phyloP scores from a whole-genome alignment of 148 eudicot genomes.

The Rhododendron simsii region DNA sequence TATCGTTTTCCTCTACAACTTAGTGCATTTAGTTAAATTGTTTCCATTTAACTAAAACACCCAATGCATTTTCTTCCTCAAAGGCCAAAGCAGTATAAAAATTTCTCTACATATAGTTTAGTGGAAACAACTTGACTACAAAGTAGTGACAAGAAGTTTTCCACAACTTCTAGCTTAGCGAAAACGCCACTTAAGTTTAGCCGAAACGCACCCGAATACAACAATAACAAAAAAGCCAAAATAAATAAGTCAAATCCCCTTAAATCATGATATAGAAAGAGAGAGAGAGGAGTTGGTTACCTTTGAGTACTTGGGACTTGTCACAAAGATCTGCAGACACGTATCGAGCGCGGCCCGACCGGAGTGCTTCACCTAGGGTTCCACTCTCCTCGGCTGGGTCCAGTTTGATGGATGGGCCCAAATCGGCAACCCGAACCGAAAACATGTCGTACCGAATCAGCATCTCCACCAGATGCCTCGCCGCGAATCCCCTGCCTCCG shows the following conservation, averaged over 20 bases:
- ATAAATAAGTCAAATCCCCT: neutral
- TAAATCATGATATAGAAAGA: neutral
- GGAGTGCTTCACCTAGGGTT: slow-evolving; percentile 55
- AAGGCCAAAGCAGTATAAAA: too few species aligned
- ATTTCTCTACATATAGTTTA: too few species aligned
- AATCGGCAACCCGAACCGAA: slow-evolving; percentile 40
- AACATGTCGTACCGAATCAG: slow-evolving; percentile 64
- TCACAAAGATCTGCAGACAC: slow-evolving; percentile 71
- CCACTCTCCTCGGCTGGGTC: slow-evolving; percentile 65
- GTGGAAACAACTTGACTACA: too few species aligned
- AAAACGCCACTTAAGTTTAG: neutral
- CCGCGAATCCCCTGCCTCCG: slow-evolving; percentile 92
- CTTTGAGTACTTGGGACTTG: slow-evolving; percentile 68
- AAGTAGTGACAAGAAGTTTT: too few species aligned
- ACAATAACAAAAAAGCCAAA: neutral
- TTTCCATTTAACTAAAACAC: too few species aligned
- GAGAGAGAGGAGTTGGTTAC: slow-evolving; percentile 16
- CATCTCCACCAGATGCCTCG: slow-evolving; percentile 83
- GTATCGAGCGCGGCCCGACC: slow-evolving; percentile 59
- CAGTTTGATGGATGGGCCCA: slow-evolving; percentile 45
- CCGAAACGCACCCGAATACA: neutral
- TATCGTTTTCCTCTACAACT: too few species aligned
- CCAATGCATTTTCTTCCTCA: too few species aligned
- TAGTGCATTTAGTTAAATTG: too few species aligned
- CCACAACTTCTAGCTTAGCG: too few species aligned